phyloP scores from a whole-genome alignment of 2,329 filamentous ascomycete genomes.

The Arthrobotrys musiformis region DNA sequence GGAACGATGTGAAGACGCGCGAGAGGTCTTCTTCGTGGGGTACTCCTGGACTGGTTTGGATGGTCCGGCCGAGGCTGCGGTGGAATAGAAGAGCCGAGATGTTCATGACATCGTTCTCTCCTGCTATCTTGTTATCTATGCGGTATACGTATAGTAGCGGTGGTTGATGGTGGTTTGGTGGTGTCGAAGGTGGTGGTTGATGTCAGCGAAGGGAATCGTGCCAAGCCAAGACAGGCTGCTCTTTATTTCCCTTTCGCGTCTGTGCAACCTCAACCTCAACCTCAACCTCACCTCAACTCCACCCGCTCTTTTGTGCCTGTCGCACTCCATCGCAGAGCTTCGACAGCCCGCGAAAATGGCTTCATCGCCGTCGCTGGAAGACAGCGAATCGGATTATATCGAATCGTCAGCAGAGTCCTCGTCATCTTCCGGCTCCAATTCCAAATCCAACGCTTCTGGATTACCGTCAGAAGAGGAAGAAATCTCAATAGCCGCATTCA shows the following conservation, averaged over 20 bases:
- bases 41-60: not conserved
- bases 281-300: too few relatives aligned
- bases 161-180: too few relatives aligned
- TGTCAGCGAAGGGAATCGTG: not conserved
- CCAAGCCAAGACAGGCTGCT: not conserved
- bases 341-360: constrained; percentile 19
- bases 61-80: constrained; percentile 25
- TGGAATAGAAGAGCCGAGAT: constrained; percentile 41
- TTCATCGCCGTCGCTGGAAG: constrained; percentile 13
- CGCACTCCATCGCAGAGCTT: not conserved
- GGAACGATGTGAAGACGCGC: constrained; percentile 12
- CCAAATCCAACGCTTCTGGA: not conserved
- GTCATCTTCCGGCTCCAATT: not conserved
- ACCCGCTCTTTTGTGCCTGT: constrained; percentile 5
- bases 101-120: constrained; percentile 47
- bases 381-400: constrained; percentile 9
- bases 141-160: too few relatives aligned
- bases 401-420: constrained; percentile 11
- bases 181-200: too few relatives aligned
- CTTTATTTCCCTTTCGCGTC: too few relatives aligned
- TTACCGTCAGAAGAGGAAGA: not conserved
- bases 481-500: not conserved
- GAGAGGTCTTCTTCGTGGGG: constrained; percentile 16
- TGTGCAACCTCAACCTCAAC: not conserved
- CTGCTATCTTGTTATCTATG: not conserved